Conservation (phyloP, 2,329 filamentous ascomycete genomes). For the Talaromyces sp. region DNA sequence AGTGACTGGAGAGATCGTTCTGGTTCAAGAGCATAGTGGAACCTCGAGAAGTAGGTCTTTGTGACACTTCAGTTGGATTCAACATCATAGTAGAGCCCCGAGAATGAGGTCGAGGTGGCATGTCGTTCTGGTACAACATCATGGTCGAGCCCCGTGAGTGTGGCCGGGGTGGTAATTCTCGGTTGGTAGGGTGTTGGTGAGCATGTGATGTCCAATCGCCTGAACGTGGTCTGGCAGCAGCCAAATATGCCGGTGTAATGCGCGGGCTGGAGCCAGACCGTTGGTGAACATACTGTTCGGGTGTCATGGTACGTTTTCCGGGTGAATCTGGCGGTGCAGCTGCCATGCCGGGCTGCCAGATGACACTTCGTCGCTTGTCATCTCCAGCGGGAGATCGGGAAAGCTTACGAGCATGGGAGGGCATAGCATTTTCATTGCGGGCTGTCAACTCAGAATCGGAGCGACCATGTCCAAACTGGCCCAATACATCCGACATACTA, state of each 20-base stretch:
- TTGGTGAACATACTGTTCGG: constrained; percentile 81
- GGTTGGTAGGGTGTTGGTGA: constrained; percentile 34
- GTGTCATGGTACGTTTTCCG: constrained; percentile 54
- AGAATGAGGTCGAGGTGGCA: constrained; percentile 48
- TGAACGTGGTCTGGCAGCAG: constrained; percentile 52
- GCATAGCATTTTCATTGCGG: constrained; percentile 13
- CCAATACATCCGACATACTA: constrained; percentile 52
- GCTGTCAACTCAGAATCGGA: constrained; percentile 30
- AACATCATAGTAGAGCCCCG: constrained; percentile 48
- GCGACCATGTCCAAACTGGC: constrained; percentile 26
- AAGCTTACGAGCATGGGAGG: constrained; percentile 27
- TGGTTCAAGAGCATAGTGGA: constrained; percentile 49
- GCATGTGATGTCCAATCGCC: constrained; percentile 54
- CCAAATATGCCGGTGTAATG: constrained; percentile 32
- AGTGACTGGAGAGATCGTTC: constrained; percentile 52
- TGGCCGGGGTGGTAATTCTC: constrained; percentile 44
- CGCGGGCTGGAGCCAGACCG: constrained; percentile 60
- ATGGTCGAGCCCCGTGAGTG: constrained; percentile 56
- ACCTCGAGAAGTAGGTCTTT: constrained; percentile 55
- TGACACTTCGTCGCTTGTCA: constrained; percentile 60
- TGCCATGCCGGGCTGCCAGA: constrained; percentile 72
- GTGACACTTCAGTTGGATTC: constrained; percentile 4
- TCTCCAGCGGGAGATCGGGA: constrained; percentile 41
- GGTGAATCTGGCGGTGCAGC: constrained; percentile 44
- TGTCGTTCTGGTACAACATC: constrained; percentile 9